Percentiles rank a stretch among this genome's conserved stretches.
Conservation (phyloP, 2,329 filamentous ascomycete genomes). For the Sphaerulina populicola region DNA sequence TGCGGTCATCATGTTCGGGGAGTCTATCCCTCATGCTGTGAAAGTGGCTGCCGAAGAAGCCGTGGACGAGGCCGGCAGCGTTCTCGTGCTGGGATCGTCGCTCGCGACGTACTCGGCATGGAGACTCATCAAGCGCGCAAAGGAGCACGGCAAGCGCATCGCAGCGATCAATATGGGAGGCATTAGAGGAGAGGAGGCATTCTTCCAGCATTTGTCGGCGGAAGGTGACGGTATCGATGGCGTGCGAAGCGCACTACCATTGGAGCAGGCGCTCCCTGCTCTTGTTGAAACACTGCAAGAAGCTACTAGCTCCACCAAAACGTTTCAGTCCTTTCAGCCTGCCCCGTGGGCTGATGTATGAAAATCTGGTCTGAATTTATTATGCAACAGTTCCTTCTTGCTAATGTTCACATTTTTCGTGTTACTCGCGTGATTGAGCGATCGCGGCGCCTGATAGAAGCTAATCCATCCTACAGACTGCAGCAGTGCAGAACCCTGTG, state of each 20-base stretch:
- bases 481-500: no score
- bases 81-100: slow-evolving; percentile 80
- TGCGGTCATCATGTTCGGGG: slow-evolving; percentile 92
- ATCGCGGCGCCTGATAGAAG: no score
- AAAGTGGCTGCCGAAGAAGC: slow-evolving; percentile 71
- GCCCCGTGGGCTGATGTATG: slow-evolving; percentile 16
- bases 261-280: slow-evolving; percentile 35
- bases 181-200: slow-evolving; percentile 66
- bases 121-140: slow-evolving; percentile 75
- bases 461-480: no score
- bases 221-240: slow-evolving; percentile 33
- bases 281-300: slow-evolving; percentile 27
- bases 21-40: slow-evolving; percentile 63
- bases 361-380: not conserved
- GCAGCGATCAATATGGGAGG: slow-evolving; percentile 80
- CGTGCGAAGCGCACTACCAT: slow-evolving; percentile 36
- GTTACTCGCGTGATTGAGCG: no score
- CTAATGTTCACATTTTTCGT: no score
- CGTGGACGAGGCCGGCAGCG: slow-evolving; percentile 64
- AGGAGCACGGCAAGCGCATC: slow-evolving; percentile 74
- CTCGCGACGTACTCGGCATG: slow-evolving; percentile 93
- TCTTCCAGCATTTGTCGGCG: slow-evolving; percentile 53
- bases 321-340: slow-evolving; percentile 8
- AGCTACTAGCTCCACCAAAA: not conserved
- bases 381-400: no score